Percentiles rank a stretch among this genome's conserved stretches.
Evolutionary conservation across 2,329 filamentous ascomycete genomes (phyloP).

Genomic region (Bertia moriformis): DNA sequence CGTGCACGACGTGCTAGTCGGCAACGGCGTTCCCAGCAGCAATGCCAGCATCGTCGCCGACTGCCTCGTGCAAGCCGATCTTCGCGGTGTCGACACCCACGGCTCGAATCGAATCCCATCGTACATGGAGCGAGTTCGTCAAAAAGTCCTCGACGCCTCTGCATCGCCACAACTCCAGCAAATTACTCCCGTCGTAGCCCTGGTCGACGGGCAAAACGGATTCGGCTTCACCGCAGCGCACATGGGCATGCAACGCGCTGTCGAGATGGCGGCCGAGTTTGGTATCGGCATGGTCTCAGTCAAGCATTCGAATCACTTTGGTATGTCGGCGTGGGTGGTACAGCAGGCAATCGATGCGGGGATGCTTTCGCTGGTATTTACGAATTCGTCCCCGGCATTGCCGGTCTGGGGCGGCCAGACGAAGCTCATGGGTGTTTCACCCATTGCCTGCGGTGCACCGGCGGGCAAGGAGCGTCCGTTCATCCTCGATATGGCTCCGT

Average conservation of each 20-base stretch:
- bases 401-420: constrained; percentile 55
- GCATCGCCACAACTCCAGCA: constrained; percentile 43
- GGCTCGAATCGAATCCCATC: constrained; percentile 66
- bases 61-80: constrained; percentile 59
- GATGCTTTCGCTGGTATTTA: constrained; percentile 59
- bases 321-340: constrained; percentile 70
- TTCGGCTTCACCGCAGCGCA: constrained; percentile 65
- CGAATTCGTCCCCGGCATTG: constrained; percentile 58
- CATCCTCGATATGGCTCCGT: constrained; percentile 63
- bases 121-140: constrained; percentile 60
- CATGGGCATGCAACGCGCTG: constrained; percentile 49
- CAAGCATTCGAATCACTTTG: constrained; percentile 69
- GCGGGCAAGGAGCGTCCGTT: constrained; percentile 42
- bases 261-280: constrained; percentile 46
- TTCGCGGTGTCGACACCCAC: constrained; percentile 68
- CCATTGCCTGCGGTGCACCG: constrained; percentile 64
- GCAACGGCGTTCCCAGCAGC: constrained; percentile 40
- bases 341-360: constrained; percentile 60
- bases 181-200: constrained; percentile 57
- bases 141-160: constrained; percentile 49
- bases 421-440: constrained; percentile 61
- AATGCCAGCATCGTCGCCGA: constrained; percentile 50
- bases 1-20: constrained; percentile 36
- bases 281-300: constrained; percentile 67
- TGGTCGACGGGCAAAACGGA: constrained; percentile 52